Evolutionary conservation across 2,329 filamentous ascomycete species (phyloP).

Genomic region (Sclerotiophoma versabilis): DNA sequence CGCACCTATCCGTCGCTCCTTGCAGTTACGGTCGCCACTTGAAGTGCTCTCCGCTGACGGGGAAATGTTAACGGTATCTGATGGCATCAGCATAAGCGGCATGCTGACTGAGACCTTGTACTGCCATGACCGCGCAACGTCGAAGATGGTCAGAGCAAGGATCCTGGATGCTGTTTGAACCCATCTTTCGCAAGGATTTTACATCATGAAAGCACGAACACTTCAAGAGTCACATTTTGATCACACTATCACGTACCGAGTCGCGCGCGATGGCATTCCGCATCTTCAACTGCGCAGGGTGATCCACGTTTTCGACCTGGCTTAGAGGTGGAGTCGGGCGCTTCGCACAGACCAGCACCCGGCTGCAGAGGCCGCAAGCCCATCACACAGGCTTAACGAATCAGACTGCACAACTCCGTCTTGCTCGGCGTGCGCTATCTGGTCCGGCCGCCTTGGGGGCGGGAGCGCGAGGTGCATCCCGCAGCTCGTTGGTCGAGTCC

Average conservation of each 20-base stretch:
- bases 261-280: constrained; percentile 22
- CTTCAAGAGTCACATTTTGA: constrained; percentile 25
- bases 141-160: neutral
- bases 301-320: constrained; percentile 16
- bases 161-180: neutral
- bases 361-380: constrained; percentile 29
- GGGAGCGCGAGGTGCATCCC: constrained; percentile 31
- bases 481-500: constrained; percentile 40
- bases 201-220: constrained; percentile 5
- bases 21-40: constrained; percentile 1
- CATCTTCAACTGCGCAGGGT: constrained; percentile 14
- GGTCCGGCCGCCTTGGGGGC: constrained; percentile 31
- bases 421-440: constrained; percentile 26
- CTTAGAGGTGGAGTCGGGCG: constrained; percentile 35
- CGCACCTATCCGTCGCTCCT: neutral
- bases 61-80: neutral
- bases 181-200: neutral
- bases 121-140: constrained; percentile 5
- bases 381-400: constrained; percentile 36
- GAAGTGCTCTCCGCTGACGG: neutral
- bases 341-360: constrained; percentile 35
- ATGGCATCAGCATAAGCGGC: neutral
- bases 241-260: constrained; percentile 38
- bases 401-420: constrained; percentile 22
- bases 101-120: constrained; percentile 12